These are phyloP conservation scores for Emericellopsis cladophorae DNA, from an alignment of 2,329 filamentous ascomycete genomes.

Conservation along the genomic window DNA sequence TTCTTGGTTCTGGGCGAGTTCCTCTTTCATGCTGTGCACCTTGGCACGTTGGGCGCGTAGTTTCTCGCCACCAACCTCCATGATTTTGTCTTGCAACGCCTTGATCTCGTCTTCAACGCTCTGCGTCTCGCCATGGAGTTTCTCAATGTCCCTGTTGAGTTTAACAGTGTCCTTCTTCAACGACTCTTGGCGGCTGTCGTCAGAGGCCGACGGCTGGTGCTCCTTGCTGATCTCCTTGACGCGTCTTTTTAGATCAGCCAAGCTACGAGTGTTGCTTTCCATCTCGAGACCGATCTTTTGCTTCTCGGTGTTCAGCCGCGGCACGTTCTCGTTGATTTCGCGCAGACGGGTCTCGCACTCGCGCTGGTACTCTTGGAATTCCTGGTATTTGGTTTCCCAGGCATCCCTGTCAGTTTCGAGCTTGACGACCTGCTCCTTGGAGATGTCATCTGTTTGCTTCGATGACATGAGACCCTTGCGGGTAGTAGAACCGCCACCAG, in stretches of 20 bases:
- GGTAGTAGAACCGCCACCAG: constrained; percentile 82
- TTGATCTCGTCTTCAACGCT: constrained; percentile 91
- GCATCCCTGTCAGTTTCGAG: constrained; percentile 78
- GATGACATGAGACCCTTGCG: constrained; percentile 95
- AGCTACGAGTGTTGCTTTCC: constrained; percentile 73
- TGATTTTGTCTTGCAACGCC: constrained; percentile 86
- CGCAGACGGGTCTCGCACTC: constrained; percentile 64
- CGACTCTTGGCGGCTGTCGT: constrained; percentile 59
- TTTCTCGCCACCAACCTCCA: constrained; percentile 93
- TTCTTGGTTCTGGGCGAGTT: constrained; percentile 70
- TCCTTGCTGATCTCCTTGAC: constrained; percentile 75
- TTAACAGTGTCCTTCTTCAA: constrained; percentile 69
- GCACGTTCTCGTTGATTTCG: constrained; percentile 65
- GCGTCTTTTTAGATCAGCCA: constrained; percentile 71
- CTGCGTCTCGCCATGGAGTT: constrained; percentile 72
- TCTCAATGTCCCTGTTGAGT: constrained; percentile 66
- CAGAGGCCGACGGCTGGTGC: constrained; percentile 67
- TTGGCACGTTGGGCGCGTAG: constrained; percentile 81
- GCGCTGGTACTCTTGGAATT: constrained; percentile 74
- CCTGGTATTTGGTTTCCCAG: constrained; percentile 69
- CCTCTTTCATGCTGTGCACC: constrained; percentile 78
- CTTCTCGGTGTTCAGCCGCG: constrained; percentile 75
- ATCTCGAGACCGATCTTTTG: constrained; percentile 86
- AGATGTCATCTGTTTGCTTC: constrained; percentile 77
- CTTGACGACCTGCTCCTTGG: constrained; percentile 78